phyloP scores from a whole-genome alignment of 768 basidiomycete species.

The Phylloporus scabripes region DNA sequence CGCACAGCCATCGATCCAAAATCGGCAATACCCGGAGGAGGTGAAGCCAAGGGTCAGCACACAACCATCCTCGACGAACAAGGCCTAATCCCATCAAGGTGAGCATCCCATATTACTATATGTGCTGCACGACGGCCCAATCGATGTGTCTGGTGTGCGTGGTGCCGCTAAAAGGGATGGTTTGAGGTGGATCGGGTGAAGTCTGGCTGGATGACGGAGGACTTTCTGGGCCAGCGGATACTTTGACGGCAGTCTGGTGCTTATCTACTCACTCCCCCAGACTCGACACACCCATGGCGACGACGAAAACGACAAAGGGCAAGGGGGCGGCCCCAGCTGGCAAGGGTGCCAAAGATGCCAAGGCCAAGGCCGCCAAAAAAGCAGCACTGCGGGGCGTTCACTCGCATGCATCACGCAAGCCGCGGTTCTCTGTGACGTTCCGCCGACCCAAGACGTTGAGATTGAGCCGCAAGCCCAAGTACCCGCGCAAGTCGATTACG shows the following conservation, averaged over 20 bases:
- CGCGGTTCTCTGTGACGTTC: slow-evolving; percentile 84
- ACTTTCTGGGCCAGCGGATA: background rate
- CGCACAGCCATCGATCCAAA: slow-evolving; percentile 19
- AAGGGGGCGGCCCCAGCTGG: slow-evolving; percentile 35
- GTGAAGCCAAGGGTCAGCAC: background rate
- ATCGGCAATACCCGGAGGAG: slow-evolving; percentile 23
- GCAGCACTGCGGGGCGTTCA: slow-evolving; percentile 87
- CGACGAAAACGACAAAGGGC: slow-evolving; percentile 62
- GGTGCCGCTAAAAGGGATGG: background rate
- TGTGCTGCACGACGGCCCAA: background rate
- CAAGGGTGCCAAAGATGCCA: slow-evolving; percentile 41
- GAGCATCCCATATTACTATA: slow-evolving; percentile 2
- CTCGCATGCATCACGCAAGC: slow-evolving; percentile 72
- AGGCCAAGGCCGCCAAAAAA: slow-evolving; percentile 95
- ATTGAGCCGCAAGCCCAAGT: slow-evolving; percentile 78
- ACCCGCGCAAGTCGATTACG: slow-evolving; percentile 91
- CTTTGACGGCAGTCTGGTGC: background rate
- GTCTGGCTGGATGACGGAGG: slow-evolving; percentile 17
- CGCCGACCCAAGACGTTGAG: slow-evolving; percentile 92
- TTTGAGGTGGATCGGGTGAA: slow-evolving; percentile 18
- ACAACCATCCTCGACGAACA: slow-evolving; percentile 23
- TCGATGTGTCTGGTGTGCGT: background rate
- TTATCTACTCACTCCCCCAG: slow-evolving; percentile 8
- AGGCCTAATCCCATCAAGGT: slow-evolving; percentile 27
- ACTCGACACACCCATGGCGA: slow-evolving; percentile 47